Percentiles rank a stretch among this genome's conserved stretches.
phyloP scores from a whole-genome alignment of 2,329 filamentous ascomycete genomes.

The Fusarium brevicatenulatum region DNA sequence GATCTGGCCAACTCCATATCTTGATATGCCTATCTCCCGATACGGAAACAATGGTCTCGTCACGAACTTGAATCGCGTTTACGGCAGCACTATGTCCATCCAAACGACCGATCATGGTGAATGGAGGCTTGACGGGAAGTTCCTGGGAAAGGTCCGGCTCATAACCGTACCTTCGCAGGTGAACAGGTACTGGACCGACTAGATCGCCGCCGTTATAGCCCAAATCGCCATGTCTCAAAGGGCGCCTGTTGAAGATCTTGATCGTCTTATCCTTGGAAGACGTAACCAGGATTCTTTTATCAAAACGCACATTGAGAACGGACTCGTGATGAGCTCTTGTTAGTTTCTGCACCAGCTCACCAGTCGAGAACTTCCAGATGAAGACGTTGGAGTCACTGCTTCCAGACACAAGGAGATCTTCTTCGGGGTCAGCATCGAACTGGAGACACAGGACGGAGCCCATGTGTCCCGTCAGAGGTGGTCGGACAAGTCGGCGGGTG shows the following conservation, averaged over 20 bases:
- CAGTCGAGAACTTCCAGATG: slow-evolving; percentile 93
- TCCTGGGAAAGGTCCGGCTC: slow-evolving; percentile 58
- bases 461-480: slow-evolving; percentile 79
- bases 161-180: slow-evolving; percentile 65
- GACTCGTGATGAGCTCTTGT: slow-evolving; percentile 85
- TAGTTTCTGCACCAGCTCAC: slow-evolving; percentile 81
- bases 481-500: slow-evolving; percentile 78
- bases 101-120: slow-evolving; percentile 80
- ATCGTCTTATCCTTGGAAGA: slow-evolving; percentile 98
- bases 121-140: slow-evolving; percentile 69
- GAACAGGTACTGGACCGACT: slow-evolving; percentile 64
- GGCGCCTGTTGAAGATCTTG: slow-evolving; percentile 89
- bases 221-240: slow-evolving; percentile 69
- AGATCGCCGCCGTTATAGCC: slow-evolving; percentile 59
- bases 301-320: slow-evolving; percentile 92
- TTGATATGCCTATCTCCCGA: slow-evolving; percentile 95
- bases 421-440: slow-evolving; percentile 86
- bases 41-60: slow-evolving; percentile 89
- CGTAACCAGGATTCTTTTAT: slow-evolving; percentile 90
- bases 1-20: slow-evolving; percentile 89
- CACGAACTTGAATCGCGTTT: slow-evolving; percentile 92
- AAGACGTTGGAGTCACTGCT: slow-evolving; percentile 93
- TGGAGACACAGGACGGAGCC: slow-evolving; percentile 95
- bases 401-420: slow-evolving; percentile 94
- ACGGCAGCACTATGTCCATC: slow-evolving; percentile 91